These are phyloP conservation scores for Solanum corneliomulleri DNA, from an alignment of 257 asterid species.

Conservation along the genomic window DNA sequence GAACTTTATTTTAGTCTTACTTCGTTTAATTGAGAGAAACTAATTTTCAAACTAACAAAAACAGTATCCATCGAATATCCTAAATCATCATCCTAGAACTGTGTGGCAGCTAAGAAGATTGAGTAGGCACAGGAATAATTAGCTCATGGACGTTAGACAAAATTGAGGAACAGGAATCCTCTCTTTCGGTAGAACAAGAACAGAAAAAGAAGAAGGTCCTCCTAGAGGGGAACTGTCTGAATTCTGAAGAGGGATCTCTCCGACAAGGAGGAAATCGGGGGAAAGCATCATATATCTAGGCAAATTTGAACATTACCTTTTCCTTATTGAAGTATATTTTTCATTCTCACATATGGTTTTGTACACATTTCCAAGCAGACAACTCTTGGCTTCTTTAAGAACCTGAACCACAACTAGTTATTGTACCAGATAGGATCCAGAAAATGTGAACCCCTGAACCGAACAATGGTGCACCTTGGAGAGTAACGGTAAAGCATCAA, in stretches of 20 bases:
- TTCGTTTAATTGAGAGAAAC: background rate
- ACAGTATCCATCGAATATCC: background rate
- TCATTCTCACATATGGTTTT: slow-evolving; percentile 79
- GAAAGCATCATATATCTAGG: background rate
- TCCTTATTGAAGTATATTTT: slow-evolving; percentile 61
- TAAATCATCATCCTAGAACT: background rate
- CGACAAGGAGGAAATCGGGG: background rate
- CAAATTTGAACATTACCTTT: slow-evolving; percentile 35
- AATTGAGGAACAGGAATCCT: background rate
- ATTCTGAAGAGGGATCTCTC: background rate
- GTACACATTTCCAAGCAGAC: slow-evolving; percentile 75
- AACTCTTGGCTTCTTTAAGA: slow-evolving; percentile 89
- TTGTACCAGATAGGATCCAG: background rate
- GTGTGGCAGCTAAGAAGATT: background rate
- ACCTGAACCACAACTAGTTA: slow-evolving; percentile 30
- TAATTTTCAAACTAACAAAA: background rate
- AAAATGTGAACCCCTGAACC: background rate
- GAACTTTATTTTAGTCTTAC: background rate
- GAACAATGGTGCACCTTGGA: slow-evolving; percentile 49
- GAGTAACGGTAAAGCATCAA: slow-evolving; percentile 87
- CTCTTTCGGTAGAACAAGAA: background rate
- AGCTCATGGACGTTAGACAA: background rate
- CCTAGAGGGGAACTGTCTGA: background rate
- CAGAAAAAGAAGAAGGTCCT: background rate
- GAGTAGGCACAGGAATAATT: background rate